These are phyloP conservation scores for Trichoderma atroviride DNA, from an alignment of 2,329 filamentous ascomycete genomes.

Conservation along the genomic window DNA sequence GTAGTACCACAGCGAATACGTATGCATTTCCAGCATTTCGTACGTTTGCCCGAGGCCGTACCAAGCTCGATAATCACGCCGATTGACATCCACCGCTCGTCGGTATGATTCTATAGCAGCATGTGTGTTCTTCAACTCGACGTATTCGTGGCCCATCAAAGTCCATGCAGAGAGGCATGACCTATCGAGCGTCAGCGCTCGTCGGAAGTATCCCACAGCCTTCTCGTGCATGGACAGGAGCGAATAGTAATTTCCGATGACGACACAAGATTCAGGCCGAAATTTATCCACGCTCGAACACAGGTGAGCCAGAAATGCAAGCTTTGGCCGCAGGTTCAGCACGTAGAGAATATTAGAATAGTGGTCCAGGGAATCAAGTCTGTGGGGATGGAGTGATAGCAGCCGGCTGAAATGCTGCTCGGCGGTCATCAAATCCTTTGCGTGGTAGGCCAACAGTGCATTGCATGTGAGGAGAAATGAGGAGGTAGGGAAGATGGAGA, in stretches of 20 bases:
- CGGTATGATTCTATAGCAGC: conserved; percentile 97
- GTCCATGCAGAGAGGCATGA: conserved; percentile 96
- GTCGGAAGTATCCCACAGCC: conserved; percentile 95
- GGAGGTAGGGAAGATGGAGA: conserved; percentile 82
- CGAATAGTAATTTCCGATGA: conserved; percentile 97
- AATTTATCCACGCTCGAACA: conserved; percentile 94
- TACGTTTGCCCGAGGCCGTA: conserved; percentile 97
- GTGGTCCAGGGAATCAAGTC: conserved; percentile 88
- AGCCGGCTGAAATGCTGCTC: conserved; percentile 75
- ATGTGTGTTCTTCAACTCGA: conserved; percentile 98
- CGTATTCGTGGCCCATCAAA: conserved; percentile 97
- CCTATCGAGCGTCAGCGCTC: conserved; percentile 86
- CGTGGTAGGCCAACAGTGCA: conserved; percentile 86
- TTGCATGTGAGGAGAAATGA: conserved; percentile 89
- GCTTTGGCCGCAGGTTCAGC: conserved; percentile 80
- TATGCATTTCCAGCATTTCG: conserved; percentile 96
- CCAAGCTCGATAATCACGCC: conserved; percentile 96
- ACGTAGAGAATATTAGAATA: conserved; percentile 99
- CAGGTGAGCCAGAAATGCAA: conserved; percentile 89
- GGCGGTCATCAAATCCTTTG: conserved; percentile 73
- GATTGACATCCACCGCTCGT: conserved; percentile 91
- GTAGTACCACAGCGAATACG: conserved; percentile 96
- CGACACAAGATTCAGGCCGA: conserved; percentile 93
- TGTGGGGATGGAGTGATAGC: conserved; percentile 71
- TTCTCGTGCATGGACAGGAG: conserved; percentile 95